These are phyloP conservation scores for Penicillium canariense DNA, from an alignment of 495 filamentous ascomycete genomes.

Conservation along the genomic window DNA sequence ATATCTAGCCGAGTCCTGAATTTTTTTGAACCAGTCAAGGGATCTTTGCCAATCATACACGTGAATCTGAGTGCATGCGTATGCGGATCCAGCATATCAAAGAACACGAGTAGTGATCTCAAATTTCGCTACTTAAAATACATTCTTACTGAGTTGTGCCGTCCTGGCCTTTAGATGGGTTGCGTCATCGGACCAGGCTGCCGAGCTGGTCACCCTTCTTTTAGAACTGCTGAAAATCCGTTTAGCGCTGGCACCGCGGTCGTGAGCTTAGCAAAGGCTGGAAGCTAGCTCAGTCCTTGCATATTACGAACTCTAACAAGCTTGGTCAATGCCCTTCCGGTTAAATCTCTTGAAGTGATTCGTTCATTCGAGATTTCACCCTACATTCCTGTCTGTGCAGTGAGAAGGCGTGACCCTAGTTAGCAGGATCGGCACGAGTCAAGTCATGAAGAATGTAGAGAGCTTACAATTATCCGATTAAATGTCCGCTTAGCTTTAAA, in stretches of 20 bases:
- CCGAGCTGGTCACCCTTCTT: too few relatives aligned
- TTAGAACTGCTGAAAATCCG: background rate
- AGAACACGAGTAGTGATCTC: too few relatives aligned
- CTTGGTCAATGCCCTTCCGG: conserved; percentile 1
- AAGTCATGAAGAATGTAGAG: conserved; percentile 16
- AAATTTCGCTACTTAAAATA: too few relatives aligned
- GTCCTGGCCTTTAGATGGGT: too few relatives aligned
- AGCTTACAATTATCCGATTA: conserved; percentile 15
- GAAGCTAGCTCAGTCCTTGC: conserved; percentile 10
- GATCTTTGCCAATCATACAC: too few relatives aligned
- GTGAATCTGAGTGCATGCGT: too few relatives aligned
- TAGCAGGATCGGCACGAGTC: conserved; percentile 12
- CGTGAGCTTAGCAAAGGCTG: background rate
- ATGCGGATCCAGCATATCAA: too few relatives aligned
- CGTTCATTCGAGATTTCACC: conserved; percentile 11
- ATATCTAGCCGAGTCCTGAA: too few relatives aligned
- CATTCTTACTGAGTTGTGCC: too few relatives aligned
- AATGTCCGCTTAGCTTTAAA: conserved; percentile 14
- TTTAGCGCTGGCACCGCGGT: background rate
- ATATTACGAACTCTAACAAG: conserved; percentile 4
- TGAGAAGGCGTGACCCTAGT: conserved; percentile 13
- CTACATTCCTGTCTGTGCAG: conserved; percentile 20
- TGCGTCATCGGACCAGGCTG: too few relatives aligned
- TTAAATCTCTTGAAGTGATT: conserved; percentile 12
- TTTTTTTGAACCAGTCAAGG: too few relatives aligned